Conservation (phyloP, 129 eudicot species). For the Flaveria ramosissima region DNA sequence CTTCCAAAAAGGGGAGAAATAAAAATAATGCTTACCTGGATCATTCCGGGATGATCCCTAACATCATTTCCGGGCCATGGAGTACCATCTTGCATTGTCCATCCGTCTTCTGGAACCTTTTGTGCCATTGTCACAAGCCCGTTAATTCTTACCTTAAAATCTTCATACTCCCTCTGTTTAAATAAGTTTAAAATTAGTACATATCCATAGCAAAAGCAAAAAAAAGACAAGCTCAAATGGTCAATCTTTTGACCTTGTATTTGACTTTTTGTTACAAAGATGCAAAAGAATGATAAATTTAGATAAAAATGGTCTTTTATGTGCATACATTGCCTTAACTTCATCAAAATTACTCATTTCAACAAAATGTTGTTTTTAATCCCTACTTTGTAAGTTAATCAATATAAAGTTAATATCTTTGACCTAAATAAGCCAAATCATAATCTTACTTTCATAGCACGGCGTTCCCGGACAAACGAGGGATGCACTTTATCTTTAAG, state of each 20-base stretch:
- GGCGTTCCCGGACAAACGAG: constrained; percentile 88
- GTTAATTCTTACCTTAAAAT: constrained; percentile 82
- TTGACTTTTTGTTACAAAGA: background rate
- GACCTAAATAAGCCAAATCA: constrained; percentile 3
- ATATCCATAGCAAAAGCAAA: constrained; percentile 1
- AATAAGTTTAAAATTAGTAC: constrained; percentile 13
- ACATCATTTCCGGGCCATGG: constrained; percentile 95
- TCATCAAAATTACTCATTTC: constrained; percentile 4
- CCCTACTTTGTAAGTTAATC: background rate
- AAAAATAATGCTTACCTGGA: constrained; percentile 49
- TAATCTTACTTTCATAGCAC: constrained; percentile 83
- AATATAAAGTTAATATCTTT: background rate
- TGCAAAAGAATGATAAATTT: background rate
- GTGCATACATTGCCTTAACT: constrained; percentile 3
- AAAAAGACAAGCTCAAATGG: background rate
- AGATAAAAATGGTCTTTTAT: too few relatives aligned
- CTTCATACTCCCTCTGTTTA: constrained; percentile 88
- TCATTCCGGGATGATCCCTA: constrained; percentile 98
- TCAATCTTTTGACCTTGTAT: background rate
- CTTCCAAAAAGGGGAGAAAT: background rate
- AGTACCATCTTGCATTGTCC: constrained; percentile 98
- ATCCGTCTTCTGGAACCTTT: constrained; percentile 94
- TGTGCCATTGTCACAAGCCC: constrained; percentile 86
- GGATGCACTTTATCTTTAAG: constrained; percentile 87
- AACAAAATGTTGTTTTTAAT: background rate